Base-by-base conservation (phyloP, 139 green algal species). In the Volvox reticuliferus region DNA sequence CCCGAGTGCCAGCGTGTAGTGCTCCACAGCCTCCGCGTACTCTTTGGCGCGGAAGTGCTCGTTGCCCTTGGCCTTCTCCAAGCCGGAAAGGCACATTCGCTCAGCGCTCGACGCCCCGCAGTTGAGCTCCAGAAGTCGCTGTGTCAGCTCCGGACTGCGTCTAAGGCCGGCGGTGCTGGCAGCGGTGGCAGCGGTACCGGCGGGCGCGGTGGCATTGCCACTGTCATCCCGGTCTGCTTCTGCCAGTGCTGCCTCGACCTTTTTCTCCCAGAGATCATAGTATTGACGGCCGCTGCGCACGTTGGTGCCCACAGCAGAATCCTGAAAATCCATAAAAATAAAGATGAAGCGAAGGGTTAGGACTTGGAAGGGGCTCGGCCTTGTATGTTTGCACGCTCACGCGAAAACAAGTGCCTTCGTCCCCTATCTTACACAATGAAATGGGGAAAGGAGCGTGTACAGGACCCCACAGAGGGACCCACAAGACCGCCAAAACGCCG, bases 21-120 rank as follows among this genome's bases (percentile, higher is more conserved):
- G 82, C 87, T 94, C 92, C 36, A 94, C 88, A 0, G 92, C 92
- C 87, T 89, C 81, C 5, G 16, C 83, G 63, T 85, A 93, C 81
- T 93, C 91, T 37, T 88, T 82, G 18, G 88, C 88, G 9, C 88
- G 89, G 62, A 94, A 94, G 79, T 87, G 88, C 37, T 94, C 92
- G 82, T 94, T 94, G 63, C 92, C 92, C 86, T 94, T 94, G 35
- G 44, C 37, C 79, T 93, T 93, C 80, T 94, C 89, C 61, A 50
- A 3, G 33, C 85, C 71, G 17, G 79, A 79, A 18, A 93, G 88
- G 55, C 32, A 71, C 37, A 84, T 62, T 13, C 86, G 83, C 92
- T 94, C 92, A 26, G 76, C 61, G 1, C 69, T 12, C 6, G 85
- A 82, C 12, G 80, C 50, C n/a, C 37, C 32, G 12, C 32, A 32